Conservation (phyloP, 768 basidiomycete species). For the Paxillus rubicundulus region DNA sequence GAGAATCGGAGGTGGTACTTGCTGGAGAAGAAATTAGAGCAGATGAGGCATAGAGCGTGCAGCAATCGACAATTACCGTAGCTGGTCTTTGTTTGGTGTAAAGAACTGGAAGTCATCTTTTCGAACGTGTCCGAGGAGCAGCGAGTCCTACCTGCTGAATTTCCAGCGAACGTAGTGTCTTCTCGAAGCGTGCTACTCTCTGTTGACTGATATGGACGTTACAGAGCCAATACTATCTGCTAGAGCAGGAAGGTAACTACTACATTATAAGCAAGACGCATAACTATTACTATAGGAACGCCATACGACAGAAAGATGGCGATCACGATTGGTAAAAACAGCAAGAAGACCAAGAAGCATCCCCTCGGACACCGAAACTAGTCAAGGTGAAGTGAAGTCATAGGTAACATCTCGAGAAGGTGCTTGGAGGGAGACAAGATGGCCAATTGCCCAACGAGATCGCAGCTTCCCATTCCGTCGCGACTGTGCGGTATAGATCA, state of each 20-base stretch:
- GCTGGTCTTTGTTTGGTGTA: neutral
- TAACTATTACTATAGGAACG: conserved; percentile 6
- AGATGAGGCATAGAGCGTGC: conserved; percentile 2
- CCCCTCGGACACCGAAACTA: neutral
- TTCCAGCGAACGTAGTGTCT: neutral
- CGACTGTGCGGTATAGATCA: conserved; percentile 54
- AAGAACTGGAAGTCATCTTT: neutral
- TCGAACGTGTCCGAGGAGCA: too few species aligned
- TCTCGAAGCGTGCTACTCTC: neutral
- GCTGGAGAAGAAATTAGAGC: conserved; percentile 23
- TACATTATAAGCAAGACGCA: conserved; percentile 23
- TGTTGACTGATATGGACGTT: conserved; percentile 14
- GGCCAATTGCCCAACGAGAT: conserved; percentile 69
- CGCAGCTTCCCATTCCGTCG: conserved; percentile 63
- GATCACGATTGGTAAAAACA: neutral
- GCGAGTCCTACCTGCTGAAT: neutral
- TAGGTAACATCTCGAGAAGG: conserved; percentile 77
- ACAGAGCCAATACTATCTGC: conserved; percentile 8
- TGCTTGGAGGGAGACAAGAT: conserved; percentile 69
- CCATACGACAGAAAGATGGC: neutral
- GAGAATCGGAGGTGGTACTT: conserved; percentile 32
- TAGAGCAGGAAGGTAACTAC: conserved; percentile 11
- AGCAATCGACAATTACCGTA: neutral
- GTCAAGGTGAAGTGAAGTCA: conserved; percentile 26
- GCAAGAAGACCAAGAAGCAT: conserved; percentile 15